These are phyloP conservation scores for Termitomyces sp. DNA, from an alignment of 768 basidiomycete species.

Conservation along the genomic window DNA sequence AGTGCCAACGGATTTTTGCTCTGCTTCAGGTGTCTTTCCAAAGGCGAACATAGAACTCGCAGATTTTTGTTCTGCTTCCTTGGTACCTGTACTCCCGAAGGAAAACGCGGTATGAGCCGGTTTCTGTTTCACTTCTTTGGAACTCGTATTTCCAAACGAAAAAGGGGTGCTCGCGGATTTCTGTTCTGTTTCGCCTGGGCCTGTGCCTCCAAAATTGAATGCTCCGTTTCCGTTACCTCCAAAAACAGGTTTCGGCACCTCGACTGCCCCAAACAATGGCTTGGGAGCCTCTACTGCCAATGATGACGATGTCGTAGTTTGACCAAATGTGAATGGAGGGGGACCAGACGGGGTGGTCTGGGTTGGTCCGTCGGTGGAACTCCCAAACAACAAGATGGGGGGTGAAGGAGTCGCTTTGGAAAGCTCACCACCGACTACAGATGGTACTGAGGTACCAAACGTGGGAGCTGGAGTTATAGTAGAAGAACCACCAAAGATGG, in stretches of 20 bases:
- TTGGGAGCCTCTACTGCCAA: conserved; percentile 30
- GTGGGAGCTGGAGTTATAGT: conserved; percentile 4
- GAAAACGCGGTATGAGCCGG: conserved; percentile 32
- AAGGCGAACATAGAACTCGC: conserved; percentile 1
- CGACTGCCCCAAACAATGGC: conserved; percentile 27
- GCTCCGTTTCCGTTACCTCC: conserved; percentile 15
- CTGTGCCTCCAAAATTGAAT: background rate
- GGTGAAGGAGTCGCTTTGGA: background rate
- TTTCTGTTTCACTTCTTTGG: background rate
- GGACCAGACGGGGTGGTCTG: conserved; percentile 18
- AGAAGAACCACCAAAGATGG: conserved; percentile 14
- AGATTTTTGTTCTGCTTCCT: conserved; percentile 6
- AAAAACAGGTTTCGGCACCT: conserved; percentile 42
- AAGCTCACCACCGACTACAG: background rate
- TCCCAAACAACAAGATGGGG: background rate
- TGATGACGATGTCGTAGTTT: conserved; percentile 9
- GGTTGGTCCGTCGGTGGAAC: conserved; percentile 1
- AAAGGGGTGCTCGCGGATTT: conserved; percentile 4
- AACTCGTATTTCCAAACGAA: conserved; percentile 10
- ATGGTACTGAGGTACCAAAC: background rate
- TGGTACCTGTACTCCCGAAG: conserved; percentile 29
- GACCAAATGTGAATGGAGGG: conserved; percentile 25
- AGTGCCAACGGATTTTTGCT: background rate
- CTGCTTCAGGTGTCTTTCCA: background rate
- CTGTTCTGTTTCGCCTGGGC: background rate